A percentile compares a stretch with the other conserved stretches of the same genome.
These are phyloP conservation scores for Psilocybe sp. DNA, from an alignment of 768 basidiomycete genomes.

Conservation along the genomic window DNA sequence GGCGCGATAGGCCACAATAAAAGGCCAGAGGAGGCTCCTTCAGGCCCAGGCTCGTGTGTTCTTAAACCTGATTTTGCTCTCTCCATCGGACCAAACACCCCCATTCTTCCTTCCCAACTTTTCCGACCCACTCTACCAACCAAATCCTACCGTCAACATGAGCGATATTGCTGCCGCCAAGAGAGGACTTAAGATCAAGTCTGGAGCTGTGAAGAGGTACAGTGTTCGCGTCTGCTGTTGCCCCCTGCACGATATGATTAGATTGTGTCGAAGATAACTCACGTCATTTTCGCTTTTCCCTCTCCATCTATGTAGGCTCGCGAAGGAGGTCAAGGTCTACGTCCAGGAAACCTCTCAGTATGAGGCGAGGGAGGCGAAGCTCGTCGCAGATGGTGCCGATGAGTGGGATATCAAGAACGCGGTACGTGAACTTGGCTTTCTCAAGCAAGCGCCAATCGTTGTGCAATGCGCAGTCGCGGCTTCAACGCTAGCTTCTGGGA, in stretches of 20 bases:
- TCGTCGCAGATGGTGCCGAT: constrained; percentile 58
- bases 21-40: not conserved
- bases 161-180: constrained; percentile 47
- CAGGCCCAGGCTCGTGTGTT: too few relatives aligned
- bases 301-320: constrained; percentile 38
- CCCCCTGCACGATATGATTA: constrained; percentile 3
- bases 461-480: too few relatives aligned
- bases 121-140: constrained; percentile 7
- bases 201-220: constrained; percentile 64
- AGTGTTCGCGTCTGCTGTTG: too few relatives aligned
- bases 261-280: constrained; percentile 2
- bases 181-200: constrained; percentile 77
- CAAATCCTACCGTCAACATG: too few relatives aligned
- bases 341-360: constrained; percentile 60
- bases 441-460: too few relatives aligned
- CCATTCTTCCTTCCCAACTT: not conserved
- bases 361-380: constrained; percentile 56
- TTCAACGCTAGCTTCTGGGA: too few relatives aligned
- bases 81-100: constrained; percentile 1
- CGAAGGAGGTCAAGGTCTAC: constrained; percentile 70
- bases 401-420: constrained; percentile 78
- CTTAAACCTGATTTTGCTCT: not conserved
- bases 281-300: not conserved
- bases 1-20: not conserved
- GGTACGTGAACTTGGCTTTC: constrained; percentile 33